Base-by-base conservation (phyloP, 805 yeast species). In the Cyberlindnera nakhonratchasimensis region DNA sequence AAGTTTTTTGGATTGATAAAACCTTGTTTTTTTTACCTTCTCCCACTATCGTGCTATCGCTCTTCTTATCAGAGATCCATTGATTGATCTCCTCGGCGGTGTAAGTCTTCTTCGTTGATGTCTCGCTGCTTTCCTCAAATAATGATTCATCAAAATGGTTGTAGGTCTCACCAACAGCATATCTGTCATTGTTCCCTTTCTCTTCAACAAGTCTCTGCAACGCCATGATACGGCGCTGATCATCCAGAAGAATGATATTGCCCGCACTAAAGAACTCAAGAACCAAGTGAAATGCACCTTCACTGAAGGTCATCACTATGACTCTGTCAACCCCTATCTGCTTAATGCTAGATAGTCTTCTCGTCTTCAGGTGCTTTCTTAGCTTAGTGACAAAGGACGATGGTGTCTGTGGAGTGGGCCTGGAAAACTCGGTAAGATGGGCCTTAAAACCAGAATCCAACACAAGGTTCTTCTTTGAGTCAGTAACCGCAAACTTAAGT, bases 221-320 rank as follows among this genome's bases (percentile, higher is more conserved):
- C 0, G 91, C 70, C 54, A 89, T 53, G 38, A 90, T 88, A 53
- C 75, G 80, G 46, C 70, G 62, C 17, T 81, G 74, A 22, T 77
- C 72, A 61, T 91, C 95, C 47, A 91, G 69, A 17, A 91, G 69
- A 16, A 91, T 67, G 41, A 91, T 77, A 58, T 91, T 91, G 21
- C 99, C 99, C 3, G 96, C 96, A 58, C 96, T 86, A 67, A 90
- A 91, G 56, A 91, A 91, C 62, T 91, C 99, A 40, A 91, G 63
- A 0, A 87, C 96, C 50, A 91, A 66, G 53, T 85, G 82, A 56
- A 66, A 80, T 39, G 77, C 55, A 2, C 96, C 96, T 54, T 87
- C 96, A 34, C 90, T 80, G 64, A 91, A 91, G 46, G 86, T 80
- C 34, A 91, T 62, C 0, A 89, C 95, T 33, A 87, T 68, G n/a